phyloP scores from a whole-genome alignment of 1,139 yeast genomes.

The Yamadazyma oceani region DNA sequence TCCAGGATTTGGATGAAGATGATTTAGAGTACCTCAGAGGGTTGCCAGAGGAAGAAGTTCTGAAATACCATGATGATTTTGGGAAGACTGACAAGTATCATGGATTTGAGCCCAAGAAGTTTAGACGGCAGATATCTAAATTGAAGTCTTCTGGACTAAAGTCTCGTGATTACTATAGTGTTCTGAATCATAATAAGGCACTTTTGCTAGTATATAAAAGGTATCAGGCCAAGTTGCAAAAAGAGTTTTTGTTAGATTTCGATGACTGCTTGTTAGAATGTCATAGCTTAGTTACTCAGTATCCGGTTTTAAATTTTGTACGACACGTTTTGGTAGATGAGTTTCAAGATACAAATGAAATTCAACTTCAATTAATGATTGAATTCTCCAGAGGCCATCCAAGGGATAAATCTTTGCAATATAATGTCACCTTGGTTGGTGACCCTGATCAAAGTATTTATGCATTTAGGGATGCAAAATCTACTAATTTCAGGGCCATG shows the following conservation, averaged over 20 bases:
- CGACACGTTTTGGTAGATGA: slow-evolving; percentile 87
- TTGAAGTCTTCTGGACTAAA: slow-evolving; percentile 50
- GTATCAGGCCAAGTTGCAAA: slow-evolving; percentile 52
- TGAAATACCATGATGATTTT: slow-evolving; percentile 13
- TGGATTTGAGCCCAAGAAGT: slow-evolving; percentile 36
- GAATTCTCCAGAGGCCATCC: slow-evolving; percentile 50
- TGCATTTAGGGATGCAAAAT: slow-evolving; percentile 79
- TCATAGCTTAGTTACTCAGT: slow-evolving; percentile 43
- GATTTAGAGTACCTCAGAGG: slow-evolving; percentile 22
- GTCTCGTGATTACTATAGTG: slow-evolving; percentile 32
- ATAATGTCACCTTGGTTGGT: slow-evolving; percentile 82
- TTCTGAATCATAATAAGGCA: slow-evolving; percentile 7
- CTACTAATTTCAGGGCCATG: slow-evolving; percentile 67
- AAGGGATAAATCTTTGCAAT: slow-evolving; percentile 18
- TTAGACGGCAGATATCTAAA: slow-evolving; percentile 49
- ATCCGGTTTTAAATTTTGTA: slow-evolving; percentile 49
- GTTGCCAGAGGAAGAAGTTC: slow-evolving; percentile 17
- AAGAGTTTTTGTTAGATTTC: slow-evolving; percentile 60
- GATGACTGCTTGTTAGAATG: slow-evolving; percentile 76
- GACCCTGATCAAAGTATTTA: slow-evolving; percentile 97
- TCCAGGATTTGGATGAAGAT: slow-evolving; percentile 32
- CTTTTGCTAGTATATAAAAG: slow-evolving; percentile 39
- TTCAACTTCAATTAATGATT: slow-evolving; percentile 71
- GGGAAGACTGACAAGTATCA: slow-evolving; percentile 19
- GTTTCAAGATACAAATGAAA: slow-evolving; percentile 84